phyloP scores from a whole-genome alignment of 352 stramenopile genomes.

The Globisporangium rhizosaccharum region DNA sequence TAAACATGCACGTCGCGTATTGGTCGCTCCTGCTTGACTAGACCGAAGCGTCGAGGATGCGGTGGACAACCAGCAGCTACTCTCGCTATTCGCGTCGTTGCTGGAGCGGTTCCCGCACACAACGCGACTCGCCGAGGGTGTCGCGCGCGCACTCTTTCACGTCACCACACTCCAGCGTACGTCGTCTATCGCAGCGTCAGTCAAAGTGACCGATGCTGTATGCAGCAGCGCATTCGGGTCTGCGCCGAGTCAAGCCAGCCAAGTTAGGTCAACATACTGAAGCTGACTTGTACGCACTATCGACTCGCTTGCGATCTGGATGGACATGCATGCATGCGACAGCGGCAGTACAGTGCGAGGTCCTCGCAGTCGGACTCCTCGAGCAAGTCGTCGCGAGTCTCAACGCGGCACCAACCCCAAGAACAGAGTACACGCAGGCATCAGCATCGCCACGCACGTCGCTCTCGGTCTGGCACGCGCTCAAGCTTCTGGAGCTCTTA shows the following conservation, averaged over 20 bases:
- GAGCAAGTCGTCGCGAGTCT: slow-evolving; percentile 32
- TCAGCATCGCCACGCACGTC: background rate
- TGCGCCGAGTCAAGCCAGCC: background rate
- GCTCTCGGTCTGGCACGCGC: slow-evolving; percentile 41
- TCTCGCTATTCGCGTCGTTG: slow-evolving; percentile 23
- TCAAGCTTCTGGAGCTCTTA: slow-evolving; percentile 46
- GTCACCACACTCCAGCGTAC: slow-evolving; percentile 32
- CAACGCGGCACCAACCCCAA: slow-evolving; percentile 2
- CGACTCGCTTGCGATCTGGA: background rate
- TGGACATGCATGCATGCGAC: background rate
- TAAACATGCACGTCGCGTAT: background rate
- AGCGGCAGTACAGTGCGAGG: slow-evolving; percentile 12
- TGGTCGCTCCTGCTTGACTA: slow-evolving; percentile 3
- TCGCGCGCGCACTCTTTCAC: slow-evolving; percentile 42
- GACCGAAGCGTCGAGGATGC: slow-evolving; percentile 20
- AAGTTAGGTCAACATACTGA: background rate
- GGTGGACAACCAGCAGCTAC: slow-evolving; percentile 20
- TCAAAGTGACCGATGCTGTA: background rate
- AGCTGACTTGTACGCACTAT: too few relatives aligned
- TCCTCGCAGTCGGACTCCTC: slow-evolving; percentile 28
- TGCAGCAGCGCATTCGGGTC: background rate
- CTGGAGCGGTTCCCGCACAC: slow-evolving; percentile 18
- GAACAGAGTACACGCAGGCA: slow-evolving; percentile 8
- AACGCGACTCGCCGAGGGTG: slow-evolving; percentile 16
- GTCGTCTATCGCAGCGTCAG: background rate